phyloP scores from a whole-genome alignment of 148 eudicot genomes.

The Nepenthes gracilis region DNA sequence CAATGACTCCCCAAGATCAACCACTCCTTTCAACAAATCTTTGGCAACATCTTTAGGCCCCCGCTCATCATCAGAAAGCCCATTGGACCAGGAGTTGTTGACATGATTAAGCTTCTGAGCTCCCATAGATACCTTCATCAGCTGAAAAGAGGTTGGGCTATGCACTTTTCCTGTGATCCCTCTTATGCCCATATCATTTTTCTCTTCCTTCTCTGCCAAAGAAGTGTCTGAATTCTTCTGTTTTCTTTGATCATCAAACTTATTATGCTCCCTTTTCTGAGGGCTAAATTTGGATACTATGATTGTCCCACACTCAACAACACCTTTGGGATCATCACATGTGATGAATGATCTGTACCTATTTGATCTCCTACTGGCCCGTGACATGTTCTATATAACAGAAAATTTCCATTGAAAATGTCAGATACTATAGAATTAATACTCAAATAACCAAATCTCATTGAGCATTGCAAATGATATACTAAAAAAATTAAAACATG shows the following conservation, averaged over 20 bases:
- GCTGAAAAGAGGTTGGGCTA: slow-evolving; percentile 26
- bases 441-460: no score
- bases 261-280: slow-evolving; percentile 20
- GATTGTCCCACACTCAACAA: slow-evolving; percentile 51
- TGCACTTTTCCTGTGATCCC: not conserved
- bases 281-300: slow-evolving; percentile 26
- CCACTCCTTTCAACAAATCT: slow-evolving; percentile 69
- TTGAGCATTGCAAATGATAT: no score
- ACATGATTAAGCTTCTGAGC: slow-evolving; percentile 42
- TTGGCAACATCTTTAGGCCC: slow-evolving; percentile 34
- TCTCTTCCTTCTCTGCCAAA: slow-evolving; percentile 12
- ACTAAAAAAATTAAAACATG: no score
- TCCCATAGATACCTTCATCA: slow-evolving; percentile 34
- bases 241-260: slow-evolving; percentile 9
- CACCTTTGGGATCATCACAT: slow-evolving; percentile 83
- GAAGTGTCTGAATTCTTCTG: slow-evolving; percentile 9
- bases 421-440: no score
- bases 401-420: slow-evolving; percentile 1
- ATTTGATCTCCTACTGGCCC: slow-evolving; percentile 47
- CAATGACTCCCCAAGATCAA: slow-evolving; percentile 64
- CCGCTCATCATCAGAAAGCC: slow-evolving; percentile 8
- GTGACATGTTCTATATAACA: slow-evolving; percentile 54
- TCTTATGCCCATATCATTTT: slow-evolving; percentile 5
- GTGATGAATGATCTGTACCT: slow-evolving; percentile 73
- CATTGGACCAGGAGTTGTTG: slow-evolving; percentile 38